These are phyloP conservation scores for Phytopythium vexans DNA, from an alignment of 352 stramenopile species.

Conservation along the genomic window DNA sequence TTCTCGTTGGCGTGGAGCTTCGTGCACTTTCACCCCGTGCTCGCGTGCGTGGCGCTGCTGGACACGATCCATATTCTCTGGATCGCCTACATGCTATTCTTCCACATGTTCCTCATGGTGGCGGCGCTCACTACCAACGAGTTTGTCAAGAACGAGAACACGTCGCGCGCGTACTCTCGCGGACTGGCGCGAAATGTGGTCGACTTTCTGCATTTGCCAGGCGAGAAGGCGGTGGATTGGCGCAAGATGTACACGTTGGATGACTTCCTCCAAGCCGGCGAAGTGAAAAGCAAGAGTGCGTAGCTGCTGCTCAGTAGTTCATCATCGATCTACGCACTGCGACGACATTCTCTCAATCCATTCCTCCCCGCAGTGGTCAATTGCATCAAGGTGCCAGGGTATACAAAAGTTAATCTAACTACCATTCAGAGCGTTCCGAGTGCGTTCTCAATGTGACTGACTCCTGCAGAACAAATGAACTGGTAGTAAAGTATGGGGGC, in stretches of 20 bases:
- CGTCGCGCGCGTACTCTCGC: conserved; percentile 49
- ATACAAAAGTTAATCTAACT: no score
- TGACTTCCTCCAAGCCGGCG: conserved; percentile 21
- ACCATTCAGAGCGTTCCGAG: no score
- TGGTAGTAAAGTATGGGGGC: neutral
- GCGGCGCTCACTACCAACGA: conserved; percentile 75
- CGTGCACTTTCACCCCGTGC: conserved; percentile 55
- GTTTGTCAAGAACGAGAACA: conserved; percentile 67
- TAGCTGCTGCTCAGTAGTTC: neutral
- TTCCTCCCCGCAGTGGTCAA: no score
- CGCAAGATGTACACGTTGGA: conserved; percentile 48
- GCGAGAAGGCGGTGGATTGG: conserved; percentile 47
- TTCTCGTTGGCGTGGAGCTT: conserved; percentile 41
- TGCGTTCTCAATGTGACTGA: no score
- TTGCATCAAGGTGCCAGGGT: no score
- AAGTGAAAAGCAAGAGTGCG: conserved; percentile 3
- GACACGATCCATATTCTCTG: conserved; percentile 55
- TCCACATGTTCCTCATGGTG: conserved; percentile 62
- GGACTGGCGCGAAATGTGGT: conserved; percentile 50
- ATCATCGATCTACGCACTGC: no score
- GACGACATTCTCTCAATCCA: no score
- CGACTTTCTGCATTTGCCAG: conserved; percentile 54
- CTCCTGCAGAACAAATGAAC: neutral
- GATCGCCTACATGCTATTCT: conserved; percentile 73
- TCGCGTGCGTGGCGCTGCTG: conserved; percentile 51